Percentiles rank a stretch among this genome's conserved stretches.
Evolutionary conservation across 1,284 basidiomycete genomes (phyloP).

Genomic region (Mycena sp.): DNA sequence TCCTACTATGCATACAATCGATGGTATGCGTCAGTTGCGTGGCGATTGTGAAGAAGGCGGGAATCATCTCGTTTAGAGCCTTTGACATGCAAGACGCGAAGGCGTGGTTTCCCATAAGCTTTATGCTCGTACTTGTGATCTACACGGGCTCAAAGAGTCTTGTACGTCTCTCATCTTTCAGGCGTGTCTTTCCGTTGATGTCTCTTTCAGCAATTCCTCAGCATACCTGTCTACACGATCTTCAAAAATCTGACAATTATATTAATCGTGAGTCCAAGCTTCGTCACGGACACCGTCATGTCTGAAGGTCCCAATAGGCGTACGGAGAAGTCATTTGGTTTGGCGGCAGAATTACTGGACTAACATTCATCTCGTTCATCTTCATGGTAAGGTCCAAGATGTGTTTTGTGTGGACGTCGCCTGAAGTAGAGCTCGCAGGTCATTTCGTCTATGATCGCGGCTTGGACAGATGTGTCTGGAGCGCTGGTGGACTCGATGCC

Average conservation of each 20-base stretch:
- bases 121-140: slow-evolving; percentile 93
- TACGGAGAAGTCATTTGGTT: slow-evolving; percentile 99
- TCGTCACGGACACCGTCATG: background rate
- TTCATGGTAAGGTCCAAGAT: slow-evolving; percentile 78
- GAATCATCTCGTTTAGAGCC: slow-evolving; percentile 90
- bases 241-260: slow-evolving; percentile 99
- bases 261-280: slow-evolving; percentile 73
- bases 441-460: slow-evolving; percentile 95
- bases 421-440: slow-evolving; percentile 59
- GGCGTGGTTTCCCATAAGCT: slow-evolving; percentile 95
- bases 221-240: slow-evolving; percentile 91
- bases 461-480: slow-evolving; percentile 87
- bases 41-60: slow-evolving; percentile 73
- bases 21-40: slow-evolving; percentile 88
- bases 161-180: slow-evolving; percentile 58
- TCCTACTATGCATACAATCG: slow-evolving; percentile 93
- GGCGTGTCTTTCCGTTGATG: slow-evolving; percentile 6
- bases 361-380: slow-evolving; percentile 91
- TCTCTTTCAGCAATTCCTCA: slow-evolving; percentile 82
- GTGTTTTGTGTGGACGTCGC: background rate
- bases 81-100: slow-evolving; percentile 90
- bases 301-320: slow-evolving; percentile 59
- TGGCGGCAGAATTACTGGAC: slow-evolving; percentile 86
- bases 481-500: slow-evolving; percentile 56
- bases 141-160: slow-evolving; percentile 98